Base-by-base conservation (phyloP, 140 eudicot genomes). In the Bidens hawaiensis region DNA sequence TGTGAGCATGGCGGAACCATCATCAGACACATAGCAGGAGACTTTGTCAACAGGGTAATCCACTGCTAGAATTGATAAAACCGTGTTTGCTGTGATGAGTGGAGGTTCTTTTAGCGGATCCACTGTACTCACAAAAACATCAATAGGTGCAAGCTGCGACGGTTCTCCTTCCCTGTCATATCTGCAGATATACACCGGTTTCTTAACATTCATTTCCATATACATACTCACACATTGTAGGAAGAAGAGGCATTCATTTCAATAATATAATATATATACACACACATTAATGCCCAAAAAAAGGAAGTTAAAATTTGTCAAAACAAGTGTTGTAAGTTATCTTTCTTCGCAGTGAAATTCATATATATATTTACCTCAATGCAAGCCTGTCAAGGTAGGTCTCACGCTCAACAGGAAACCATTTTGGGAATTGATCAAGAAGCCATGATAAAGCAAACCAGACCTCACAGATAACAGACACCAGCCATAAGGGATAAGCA, bases 391-490 rank as follows among this genome's bases (percentile, higher is more conserved):
- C 95, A 13, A 90, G 90, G 78, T 48, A 90, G 18, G 97, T 90
- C 79, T 90, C 97, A 19, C 97, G 97, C 48, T 87, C 86, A 51
- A 90, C 76, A 2, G 97, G 97, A 25, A 69, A 68, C 97, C 97
- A 90, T 53, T 90, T 90, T 41, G 97, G 97, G 73, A 90, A 86
- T 65, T 90, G 97, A 82, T 90, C 97, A 19, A 90, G 80, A 71
- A 90, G 81, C 97, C 97, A 90, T 12, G 97, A 90, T 46, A 86
- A 74, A 0, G 95, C 97, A 79, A 90, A 90, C 95, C 97, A 90
- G 65, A 90, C 67, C 81, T 90, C 97, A 78, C 97, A 90, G 30
- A 90, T 90, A 41, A 90, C 94, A n/a, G 97, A 90, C 16, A 78
- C 81, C 47, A 90, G 78, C 97, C 97, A 90, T 78, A 90, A 53